Evolutionary conservation across 2,329 filamentous ascomycete genomes (phyloP), one percentile per base, ranked within the genome.

Genomic region (Penicillium sp.): DNA sequence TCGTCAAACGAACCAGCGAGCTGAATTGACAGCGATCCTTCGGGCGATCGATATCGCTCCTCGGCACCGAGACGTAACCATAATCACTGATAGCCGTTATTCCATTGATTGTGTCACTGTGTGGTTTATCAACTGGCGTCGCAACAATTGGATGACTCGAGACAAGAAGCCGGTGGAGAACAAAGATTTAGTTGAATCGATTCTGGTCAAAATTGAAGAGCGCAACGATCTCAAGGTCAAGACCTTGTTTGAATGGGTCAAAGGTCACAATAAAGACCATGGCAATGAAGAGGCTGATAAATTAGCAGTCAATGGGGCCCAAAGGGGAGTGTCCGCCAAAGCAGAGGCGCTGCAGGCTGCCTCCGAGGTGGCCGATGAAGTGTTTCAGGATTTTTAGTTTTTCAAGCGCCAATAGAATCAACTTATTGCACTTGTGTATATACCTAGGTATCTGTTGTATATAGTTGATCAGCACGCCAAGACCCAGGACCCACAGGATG

Each of bases 1-100:
- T 14, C 79, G 81, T 9, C 94, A 97, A 74, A 97, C 94, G 0
- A 99, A 99, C 70, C 91, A 97, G 72, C 89, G 94, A 3, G 94
- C 93, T n/a, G 94, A 99, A 76, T 79, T 99, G 55, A 92, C 89
- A 23, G 94, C 91, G 7, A 88, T 97, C 59, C 79, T 90, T 29
- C 88, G 92, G 53, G 92, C 92, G 0, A 79, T 97, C 19, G 85
- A 97, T 66, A 83, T 87, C 42, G 85, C 87, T 2, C 86, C 89
- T 0, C 74, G 82, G 14, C 79, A 86, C 54, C 81, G 88, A 53
- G 79, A 85, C 56, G 82, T 95, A 11, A 81, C 86, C 53, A 95
- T 99, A 61, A 82, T 87, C 69, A 91, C 87, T n/a, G 94, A 99
- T 74, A 94, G 89, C 72, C 86, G 86, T 66, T 97, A 97, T 75